Evolutionary conservation across 805 yeast species (phyloP).

Genomic region (Lipomyces spencermartinsiae): DNA sequence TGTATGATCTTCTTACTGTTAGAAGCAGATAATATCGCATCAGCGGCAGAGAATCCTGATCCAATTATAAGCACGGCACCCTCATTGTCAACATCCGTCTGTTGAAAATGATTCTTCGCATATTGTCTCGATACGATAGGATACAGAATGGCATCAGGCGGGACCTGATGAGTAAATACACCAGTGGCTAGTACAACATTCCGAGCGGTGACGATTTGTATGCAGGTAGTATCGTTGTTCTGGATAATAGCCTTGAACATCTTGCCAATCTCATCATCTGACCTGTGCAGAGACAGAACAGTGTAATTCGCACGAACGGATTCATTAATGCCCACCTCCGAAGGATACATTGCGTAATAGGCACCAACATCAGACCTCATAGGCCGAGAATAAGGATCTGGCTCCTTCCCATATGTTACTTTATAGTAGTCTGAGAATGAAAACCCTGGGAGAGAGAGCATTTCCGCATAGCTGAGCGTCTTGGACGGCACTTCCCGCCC

Average conservation of each 20-base stretch:
- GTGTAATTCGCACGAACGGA: slow-evolving; percentile 32
- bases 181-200: slow-evolving; percentile 43
- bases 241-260: slow-evolving; percentile 20
- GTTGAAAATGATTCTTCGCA: background rate
- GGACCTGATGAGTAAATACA: slow-evolving; percentile 37
- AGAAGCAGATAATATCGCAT: slow-evolving; percentile 40
- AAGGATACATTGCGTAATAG: slow-evolving; percentile 42
- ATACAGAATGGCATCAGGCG: slow-evolving; percentile 36
- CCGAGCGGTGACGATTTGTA: slow-evolving; percentile 18
- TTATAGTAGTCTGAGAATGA: slow-evolving; percentile 40
- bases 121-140: slow-evolving; percentile 25
- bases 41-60: slow-evolving; percentile 48
- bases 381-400: slow-evolving; percentile 42
- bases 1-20: slow-evolving; percentile 35
- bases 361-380: slow-evolving; percentile 41
- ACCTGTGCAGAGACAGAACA: slow-evolving; percentile 33
- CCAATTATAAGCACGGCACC: slow-evolving; percentile 42
- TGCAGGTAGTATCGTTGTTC: slow-evolving; percentile 23
- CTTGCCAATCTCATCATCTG: slow-evolving; percentile 14
- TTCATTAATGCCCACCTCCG: slow-evolving; percentile 39
- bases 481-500: slow-evolving; percentile 26
- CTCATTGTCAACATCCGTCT: background rate
- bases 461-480: slow-evolving; percentile 45
- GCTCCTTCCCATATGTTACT: slow-evolving; percentile 18
- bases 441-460: slow-evolving; percentile 47